Percentiles rank a stretch among this genome's conserved stretches.
These are phyloP conservation scores for Hyphopichia pseudoburtonii DNA, from an alignment of 1,139 yeast genomes.

Conservation along the genomic window DNA sequence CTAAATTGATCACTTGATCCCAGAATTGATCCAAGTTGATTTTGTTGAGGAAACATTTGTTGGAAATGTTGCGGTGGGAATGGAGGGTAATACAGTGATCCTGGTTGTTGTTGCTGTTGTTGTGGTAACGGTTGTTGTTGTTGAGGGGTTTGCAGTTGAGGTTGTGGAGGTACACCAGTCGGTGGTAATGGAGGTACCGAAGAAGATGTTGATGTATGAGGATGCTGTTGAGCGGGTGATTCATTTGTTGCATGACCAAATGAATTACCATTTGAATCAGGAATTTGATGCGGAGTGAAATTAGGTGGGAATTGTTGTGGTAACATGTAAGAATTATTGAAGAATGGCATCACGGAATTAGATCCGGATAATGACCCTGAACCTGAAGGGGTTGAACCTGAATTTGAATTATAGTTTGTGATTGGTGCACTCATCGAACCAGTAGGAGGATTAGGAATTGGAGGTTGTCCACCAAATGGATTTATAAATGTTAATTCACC, in stretches of 20 bases:
- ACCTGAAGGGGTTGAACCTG: conserved; percentile 4
- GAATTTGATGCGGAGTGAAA: conserved; percentile 1
- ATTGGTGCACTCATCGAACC: background rate
- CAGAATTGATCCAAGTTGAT: conserved; percentile 13
- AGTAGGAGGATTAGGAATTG: background rate
- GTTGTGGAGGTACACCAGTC: conserved; percentile 2
- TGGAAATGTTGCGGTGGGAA: conserved; percentile 13
- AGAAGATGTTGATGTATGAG: too few relatives aligned
- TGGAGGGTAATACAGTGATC: background rate
- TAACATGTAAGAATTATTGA: conserved; percentile 10
- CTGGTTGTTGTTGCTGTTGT: conserved; percentile 3
- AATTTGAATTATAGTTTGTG: conserved; percentile 1
- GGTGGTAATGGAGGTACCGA: conserved; percentile 4
- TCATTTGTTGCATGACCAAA: conserved; percentile 1
- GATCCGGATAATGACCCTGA: conserved; percentile 4
- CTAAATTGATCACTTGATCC: conserved; percentile 14
- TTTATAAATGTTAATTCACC: conserved; percentile 20
- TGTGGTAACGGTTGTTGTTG: conserved; percentile 1
- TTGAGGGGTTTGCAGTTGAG: background rate
- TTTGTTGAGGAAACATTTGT: conserved; percentile 11
- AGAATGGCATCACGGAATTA: conserved; percentile 6
- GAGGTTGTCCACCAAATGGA: conserved; percentile 17
- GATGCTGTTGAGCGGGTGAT: conserved; percentile 4
- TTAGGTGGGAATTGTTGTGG: conserved; percentile 10
- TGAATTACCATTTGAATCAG: conserved; percentile 3